Conservation (phyloP, 2,329 filamentous ascomycete genomes). For the Hypoxylon rubiginosum region DNA sequence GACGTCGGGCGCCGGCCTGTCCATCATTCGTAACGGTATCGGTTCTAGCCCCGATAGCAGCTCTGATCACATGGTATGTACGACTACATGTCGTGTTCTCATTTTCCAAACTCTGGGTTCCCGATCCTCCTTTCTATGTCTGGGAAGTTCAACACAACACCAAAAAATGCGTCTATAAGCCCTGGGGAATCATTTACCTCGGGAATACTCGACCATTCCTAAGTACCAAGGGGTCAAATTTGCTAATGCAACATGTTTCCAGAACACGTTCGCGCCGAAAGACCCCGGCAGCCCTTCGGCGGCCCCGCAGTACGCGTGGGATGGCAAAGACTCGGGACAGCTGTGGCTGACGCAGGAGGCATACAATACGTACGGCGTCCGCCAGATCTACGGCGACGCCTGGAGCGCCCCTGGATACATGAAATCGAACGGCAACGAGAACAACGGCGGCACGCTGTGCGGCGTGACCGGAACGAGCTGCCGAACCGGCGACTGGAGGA, state of each 20-base stretch:
- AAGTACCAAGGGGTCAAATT: too few relatives aligned
- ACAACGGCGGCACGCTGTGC: conserved; percentile 54
- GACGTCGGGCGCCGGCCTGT: conserved; percentile 59
- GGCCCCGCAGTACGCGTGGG: conserved; percentile 57
- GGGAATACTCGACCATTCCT: too few relatives aligned
- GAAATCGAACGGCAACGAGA: conserved; percentile 57
- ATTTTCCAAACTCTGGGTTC: too few relatives aligned
- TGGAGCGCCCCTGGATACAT: conserved; percentile 59
- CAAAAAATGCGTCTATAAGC: too few relatives aligned
- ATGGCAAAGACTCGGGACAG: conserved; percentile 60
- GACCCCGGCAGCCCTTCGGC: conserved; percentile 54
- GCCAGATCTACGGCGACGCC: conserved; percentile 55
- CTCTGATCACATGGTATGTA: conserved; percentile 56
- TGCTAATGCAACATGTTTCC: too few relatives aligned
- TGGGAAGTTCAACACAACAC: too few relatives aligned
- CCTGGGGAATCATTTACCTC: too few relatives aligned
- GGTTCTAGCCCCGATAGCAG: conserved; percentile 58
- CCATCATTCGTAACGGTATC: conserved; percentile 62
- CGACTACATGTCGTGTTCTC: too few relatives aligned
- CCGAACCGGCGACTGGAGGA: conserved; percentile 55
- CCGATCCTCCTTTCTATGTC: too few relatives aligned
- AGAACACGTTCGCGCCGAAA: conserved; percentile 56
- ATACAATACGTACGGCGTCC: conserved; percentile 51
- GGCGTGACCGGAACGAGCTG: conserved; percentile 51
- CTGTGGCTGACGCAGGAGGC: conserved; percentile 63